Base-by-base conservation (phyloP, 495 filamentous ascomycete species). In the Paragyromitra xinjiangensis region DNA sequence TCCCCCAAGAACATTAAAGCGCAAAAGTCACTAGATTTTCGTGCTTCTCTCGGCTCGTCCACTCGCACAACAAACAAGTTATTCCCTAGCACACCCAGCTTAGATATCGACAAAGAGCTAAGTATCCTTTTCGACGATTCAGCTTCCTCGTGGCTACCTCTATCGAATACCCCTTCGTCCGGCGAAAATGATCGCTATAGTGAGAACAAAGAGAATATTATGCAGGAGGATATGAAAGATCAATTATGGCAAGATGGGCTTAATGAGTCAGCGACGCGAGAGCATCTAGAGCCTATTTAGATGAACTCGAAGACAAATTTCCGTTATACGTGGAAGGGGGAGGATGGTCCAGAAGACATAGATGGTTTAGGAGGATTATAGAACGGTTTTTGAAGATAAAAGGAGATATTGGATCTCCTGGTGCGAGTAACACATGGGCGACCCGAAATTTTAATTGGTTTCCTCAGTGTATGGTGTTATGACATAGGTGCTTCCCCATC, bases 101-200 rank as follows among this genome's bases (percentile, higher is more conserved):
- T 71, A 29, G 37, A 71, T 50, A 62, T 71, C 44, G 68, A 71
- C 44, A 63, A 62, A 19, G 68, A 71, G 6, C 56, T 71, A 2
- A 51, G 68, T n/a, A 24, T 71, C 56, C 68, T 71, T 34, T 71
- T 71, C 7, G 68, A 71, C 3, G 68, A 62, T 19, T 71, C 56
- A 1, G 39, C 40, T 71, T 71, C 68, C 12, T 24, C 68, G 29
- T 71, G 68, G 68, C 7, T 71, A 40, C 68, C 68, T 34, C 16
- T 58, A 51, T 71, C 68, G 22, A 44, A 14, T 22, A 8, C 44
- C 5, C 29, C 68, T 9, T 9, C 56, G 11, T 4, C 55, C 37
- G 14, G 26, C 12, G 6, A 62, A 63, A 53, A 3, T 22, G 7
- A 19, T 56, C 8, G 22, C 55, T 7, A 16, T 40, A 12, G 59